These are phyloP conservation scores for Euphrasia arctica DNA, from an alignment of 305 asterid species.

Conservation along the genomic window DNA sequence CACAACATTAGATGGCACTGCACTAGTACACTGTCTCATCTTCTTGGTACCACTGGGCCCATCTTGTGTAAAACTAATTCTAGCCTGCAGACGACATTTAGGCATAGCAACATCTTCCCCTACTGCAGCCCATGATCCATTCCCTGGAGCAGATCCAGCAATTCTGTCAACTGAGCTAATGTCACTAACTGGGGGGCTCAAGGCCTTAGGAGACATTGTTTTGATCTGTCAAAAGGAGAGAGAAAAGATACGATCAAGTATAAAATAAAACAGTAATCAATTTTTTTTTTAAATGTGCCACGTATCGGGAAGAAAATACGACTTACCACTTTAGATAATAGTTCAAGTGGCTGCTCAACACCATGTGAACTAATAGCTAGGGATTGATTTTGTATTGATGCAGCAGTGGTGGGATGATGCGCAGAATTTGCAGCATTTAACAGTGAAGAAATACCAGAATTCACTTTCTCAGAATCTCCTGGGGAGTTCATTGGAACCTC, in stretches of 20 bases:
- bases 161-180: constrained; percentile 92
- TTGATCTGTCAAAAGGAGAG: constrained; percentile 58
- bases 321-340: constrained; percentile 75
- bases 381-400: constrained; percentile 70
- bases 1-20: constrained; percentile 74
- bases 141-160: constrained; percentile 98
- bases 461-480: constrained; percentile 76
- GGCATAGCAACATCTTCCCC: constrained; percentile 99
- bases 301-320: constrained; percentile 13
- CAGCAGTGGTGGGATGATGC: constrained; percentile 55
- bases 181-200: constrained; percentile 78
- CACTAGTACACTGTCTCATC: constrained; percentile 87
- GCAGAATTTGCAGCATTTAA: constrained; percentile 59
- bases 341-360: constrained; percentile 83
- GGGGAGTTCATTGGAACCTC: constrained; percentile 69
- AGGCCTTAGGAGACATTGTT: constrained; percentile 60
- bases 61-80: constrained; percentile 79
- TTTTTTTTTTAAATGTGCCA: neutral
- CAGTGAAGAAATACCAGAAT: constrained; percentile 57
- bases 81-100: constrained; percentile 81
- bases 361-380: constrained; percentile 86
- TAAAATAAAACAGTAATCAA: neutral
- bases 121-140: constrained; percentile 96
- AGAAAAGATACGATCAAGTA: constrained; percentile 3
- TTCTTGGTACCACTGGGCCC: constrained; percentile 77